These are phyloP conservation scores for Rhizophagus clarus DNA, from an alignment of 192 early-diverging fungal species.

Conservation along the genomic window DNA sequence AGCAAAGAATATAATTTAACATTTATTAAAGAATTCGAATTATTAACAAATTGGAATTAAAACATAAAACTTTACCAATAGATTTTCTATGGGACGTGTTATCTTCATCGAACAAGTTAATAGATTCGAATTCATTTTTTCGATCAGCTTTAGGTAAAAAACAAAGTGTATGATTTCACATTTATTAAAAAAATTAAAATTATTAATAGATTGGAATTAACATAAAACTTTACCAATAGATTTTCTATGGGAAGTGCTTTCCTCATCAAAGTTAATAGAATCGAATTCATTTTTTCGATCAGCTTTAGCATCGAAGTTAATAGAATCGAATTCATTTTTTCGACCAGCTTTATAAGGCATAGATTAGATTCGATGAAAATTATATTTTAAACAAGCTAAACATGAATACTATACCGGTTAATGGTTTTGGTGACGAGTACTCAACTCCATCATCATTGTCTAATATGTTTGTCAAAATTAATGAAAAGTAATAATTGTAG, in stretches of 20 bases:
- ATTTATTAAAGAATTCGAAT: background rate
- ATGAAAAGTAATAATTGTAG: background rate
- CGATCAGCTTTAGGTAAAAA: background rate
- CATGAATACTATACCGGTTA: background rate
- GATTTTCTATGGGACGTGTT: background rate
- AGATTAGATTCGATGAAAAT: background rate
- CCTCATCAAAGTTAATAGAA: background rate
- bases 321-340: background rate
- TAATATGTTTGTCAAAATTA: background rate
- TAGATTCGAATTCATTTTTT: background rate
- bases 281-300: background rate
- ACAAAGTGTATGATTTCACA: background rate
- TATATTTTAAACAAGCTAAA: background rate
- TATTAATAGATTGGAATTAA: background rate
- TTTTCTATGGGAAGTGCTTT: background rate
- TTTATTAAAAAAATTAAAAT: background rate
- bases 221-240: background rate
- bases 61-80: background rate
- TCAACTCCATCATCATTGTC: background rate
- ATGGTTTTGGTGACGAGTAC: background rate
- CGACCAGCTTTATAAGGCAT: background rate
- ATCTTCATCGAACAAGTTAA: background rate
- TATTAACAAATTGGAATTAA: background rate
- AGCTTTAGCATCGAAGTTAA: background rate
- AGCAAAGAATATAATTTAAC: background rate